Base-by-base conservation (phyloP, 2,329 filamentous ascomycete genomes). In the Colletotrichum kahawae region DNA sequence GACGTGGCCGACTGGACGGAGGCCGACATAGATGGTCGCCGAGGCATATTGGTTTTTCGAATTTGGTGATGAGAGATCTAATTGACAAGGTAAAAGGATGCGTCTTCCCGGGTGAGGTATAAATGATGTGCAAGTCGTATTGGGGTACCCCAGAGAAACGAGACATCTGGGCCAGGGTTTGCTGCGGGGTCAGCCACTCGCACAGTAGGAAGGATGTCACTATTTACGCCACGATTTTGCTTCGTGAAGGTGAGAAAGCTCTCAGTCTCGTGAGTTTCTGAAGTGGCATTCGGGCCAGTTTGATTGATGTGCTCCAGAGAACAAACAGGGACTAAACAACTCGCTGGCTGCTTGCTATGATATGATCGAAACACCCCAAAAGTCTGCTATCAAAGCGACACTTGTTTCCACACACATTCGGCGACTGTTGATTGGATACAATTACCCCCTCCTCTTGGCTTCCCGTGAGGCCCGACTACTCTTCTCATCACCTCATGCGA, bases 401-500 rank as follows among this genome's bases (percentile, higher is more conserved):
- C 12, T 54, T 56, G 14, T 57, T 24, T 18, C n/a, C 16, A 56
- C 9, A 8, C 13, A 56, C 48, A 27, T 21, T 34, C 57, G 14
- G 57, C 12, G 31, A 36, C 21, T 3, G 57, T n/a, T 14, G 7
- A 13, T 62, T 62, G 10, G 10, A 14, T 36, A 4, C 57, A 62
- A n/a, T 8, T 7, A 2, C 34, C 34, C 21, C 14, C 13, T 34
- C 31, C n/a, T 3, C 13, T 38, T 34, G 7, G n/a, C 12, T 34
- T 24, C n/a, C 31, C n/a, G 4, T 7, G 18, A 24, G 3, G 21
- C 16, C 63, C 12, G n/a, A 24, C 12, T 48, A 56, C 2, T 10
- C 18, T 21, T 77, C 4, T 64, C 70, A 68, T 77, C 75, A 14
- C 66, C 70, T 62, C 82, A 85, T 83, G 70, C 82, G 81, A 24